Percentiles rank a stretch among this genome's conserved stretches.
Conservation (phyloP, 495 filamentous ascomycete species). For the Lasiosphaeria hispida region DNA sequence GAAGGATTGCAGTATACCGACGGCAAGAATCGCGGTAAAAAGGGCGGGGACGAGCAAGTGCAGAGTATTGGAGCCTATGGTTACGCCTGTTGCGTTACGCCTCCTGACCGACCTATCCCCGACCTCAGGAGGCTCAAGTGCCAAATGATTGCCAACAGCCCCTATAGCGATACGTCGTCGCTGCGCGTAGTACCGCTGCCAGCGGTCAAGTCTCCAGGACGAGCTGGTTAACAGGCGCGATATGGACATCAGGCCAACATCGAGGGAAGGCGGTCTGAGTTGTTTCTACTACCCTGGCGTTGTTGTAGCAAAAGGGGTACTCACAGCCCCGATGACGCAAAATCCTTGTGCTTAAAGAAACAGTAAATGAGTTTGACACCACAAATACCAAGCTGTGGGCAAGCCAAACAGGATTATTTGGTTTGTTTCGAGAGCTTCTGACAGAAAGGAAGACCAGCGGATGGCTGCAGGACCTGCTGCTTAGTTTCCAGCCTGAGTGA, state of each 20-base stretch:
- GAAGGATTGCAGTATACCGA: not conserved
- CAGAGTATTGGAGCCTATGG: not conserved
- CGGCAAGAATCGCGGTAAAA: constrained; percentile 2
- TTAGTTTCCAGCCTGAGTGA: constrained; percentile 33
- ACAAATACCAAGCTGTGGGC: constrained; percentile 41
- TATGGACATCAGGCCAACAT: constrained; percentile 14
- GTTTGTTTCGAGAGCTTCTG: constrained; percentile 46
- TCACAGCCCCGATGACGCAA: constrained; percentile 39
- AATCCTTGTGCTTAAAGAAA: constrained; percentile 36
- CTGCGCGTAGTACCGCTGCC: too few relatives aligned
- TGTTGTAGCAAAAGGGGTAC: constrained; percentile 34
- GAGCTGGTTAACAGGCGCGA: too few relatives aligned
- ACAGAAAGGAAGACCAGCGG: constrained; percentile 42
- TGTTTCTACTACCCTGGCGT: constrained; percentile 29
- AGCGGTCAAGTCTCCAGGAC: too few relatives aligned
- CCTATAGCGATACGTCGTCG: too few relatives aligned
- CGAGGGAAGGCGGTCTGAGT: constrained; percentile 45
- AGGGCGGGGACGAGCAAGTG: constrained; percentile 8
- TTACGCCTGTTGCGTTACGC: not conserved
- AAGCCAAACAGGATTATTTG: constrained; percentile 42
- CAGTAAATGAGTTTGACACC: constrained; percentile 50
- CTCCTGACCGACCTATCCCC: not conserved
- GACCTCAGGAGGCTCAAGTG: not conserved
- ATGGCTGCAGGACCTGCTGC: constrained; percentile 53
- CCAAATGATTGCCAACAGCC: too few relatives aligned